These are phyloP conservation scores for Cadophora gregata DNA, from an alignment of 2,329 filamentous ascomycete genomes.

Conservation along the genomic window DNA sequence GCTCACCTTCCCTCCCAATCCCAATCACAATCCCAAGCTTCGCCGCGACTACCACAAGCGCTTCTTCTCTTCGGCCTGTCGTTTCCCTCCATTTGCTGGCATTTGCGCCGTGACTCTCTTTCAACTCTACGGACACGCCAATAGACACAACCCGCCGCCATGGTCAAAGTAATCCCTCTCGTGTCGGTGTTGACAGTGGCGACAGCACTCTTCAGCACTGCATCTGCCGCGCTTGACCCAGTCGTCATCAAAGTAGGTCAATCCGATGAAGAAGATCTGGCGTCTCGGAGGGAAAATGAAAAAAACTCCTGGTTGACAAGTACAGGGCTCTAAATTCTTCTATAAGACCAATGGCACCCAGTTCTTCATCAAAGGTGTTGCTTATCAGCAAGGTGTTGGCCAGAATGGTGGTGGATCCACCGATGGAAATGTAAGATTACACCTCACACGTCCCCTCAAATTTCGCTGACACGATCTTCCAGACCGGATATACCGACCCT, in stretches of 20 bases:
- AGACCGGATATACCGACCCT: slow-evolving; percentile 64
- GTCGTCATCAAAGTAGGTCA: slow-evolving; percentile 52
- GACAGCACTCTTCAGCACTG: slow-evolving; percentile 23
- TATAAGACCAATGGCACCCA: slow-evolving; percentile 66
- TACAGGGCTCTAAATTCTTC: slow-evolving; percentile 42
- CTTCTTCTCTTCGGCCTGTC: slow-evolving; percentile 7
- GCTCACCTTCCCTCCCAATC: not conserved
- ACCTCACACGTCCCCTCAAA: not conserved
- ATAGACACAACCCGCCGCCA: slow-evolving; percentile 17
- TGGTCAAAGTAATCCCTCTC: slow-evolving; percentile 24
- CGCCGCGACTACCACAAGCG: slow-evolving; percentile 12
- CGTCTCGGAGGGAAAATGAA: too few species aligned
- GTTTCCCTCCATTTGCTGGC: slow-evolving; percentile 1
- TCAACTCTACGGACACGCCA: slow-evolving; percentile 3
- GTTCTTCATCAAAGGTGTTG: slow-evolving; percentile 93
- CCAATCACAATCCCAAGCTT: slow-evolving; percentile 3
- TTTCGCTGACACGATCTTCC: slow-evolving; percentile 32
- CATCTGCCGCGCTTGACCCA: slow-evolving; percentile 58
- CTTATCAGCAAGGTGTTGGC: slow-evolving; percentile 83
- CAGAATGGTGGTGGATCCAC: slow-evolving; percentile 49
- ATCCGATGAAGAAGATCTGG: not conserved
- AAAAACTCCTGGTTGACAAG: slow-evolving; percentile 17
- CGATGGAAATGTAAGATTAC: slow-evolving; percentile 21
- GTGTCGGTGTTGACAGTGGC: slow-evolving; percentile 29
- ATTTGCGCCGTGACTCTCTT: slow-evolving; percentile 1